Evolutionary conservation across 805 yeast species (phyloP).

Genomic region (Dipodascus geniculatus): DNA sequence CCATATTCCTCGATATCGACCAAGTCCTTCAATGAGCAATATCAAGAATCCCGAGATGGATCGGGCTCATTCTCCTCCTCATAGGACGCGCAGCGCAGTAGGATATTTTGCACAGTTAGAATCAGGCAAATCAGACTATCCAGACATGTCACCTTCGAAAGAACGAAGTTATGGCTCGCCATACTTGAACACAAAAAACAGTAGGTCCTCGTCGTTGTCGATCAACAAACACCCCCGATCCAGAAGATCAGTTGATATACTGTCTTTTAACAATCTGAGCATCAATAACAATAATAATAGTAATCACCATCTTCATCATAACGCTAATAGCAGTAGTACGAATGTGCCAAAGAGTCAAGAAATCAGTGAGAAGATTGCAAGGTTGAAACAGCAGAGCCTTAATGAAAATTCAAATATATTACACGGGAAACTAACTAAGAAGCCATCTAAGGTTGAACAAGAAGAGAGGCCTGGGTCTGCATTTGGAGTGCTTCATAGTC

Average conservation of each 20-base stretch:
- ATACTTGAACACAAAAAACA: not conserved
- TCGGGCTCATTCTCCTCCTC: not conserved
- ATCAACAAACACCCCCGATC: not conserved
- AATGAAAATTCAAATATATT: not conserved
- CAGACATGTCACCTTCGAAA: not conserved
- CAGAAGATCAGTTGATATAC: not conserved
- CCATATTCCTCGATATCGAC: not conserved
- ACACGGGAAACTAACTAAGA: not conserved
- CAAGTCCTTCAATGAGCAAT: not conserved
- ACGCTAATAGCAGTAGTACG: not conserved
- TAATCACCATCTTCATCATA: too few relatives aligned
- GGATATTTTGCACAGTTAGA: not conserved
- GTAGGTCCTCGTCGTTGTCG: not conserved
- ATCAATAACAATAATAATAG: not conserved
- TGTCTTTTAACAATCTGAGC: not conserved
- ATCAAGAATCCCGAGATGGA: not conserved
- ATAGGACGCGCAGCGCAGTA: not conserved
- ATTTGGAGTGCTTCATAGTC: constrained; percentile 2
- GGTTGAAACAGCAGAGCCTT: not conserved
- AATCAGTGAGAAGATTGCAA: not conserved
- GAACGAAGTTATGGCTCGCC: not conserved
- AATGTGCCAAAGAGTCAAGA: not conserved
- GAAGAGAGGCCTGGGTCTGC: constrained; percentile 3
- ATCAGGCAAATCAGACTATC: not conserved
- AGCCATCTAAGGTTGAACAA: not conserved